These are phyloP conservation scores for Leptographium flavum DNA, from an alignment of 2,329 filamentous ascomycete species.

Conservation along the genomic window DNA sequence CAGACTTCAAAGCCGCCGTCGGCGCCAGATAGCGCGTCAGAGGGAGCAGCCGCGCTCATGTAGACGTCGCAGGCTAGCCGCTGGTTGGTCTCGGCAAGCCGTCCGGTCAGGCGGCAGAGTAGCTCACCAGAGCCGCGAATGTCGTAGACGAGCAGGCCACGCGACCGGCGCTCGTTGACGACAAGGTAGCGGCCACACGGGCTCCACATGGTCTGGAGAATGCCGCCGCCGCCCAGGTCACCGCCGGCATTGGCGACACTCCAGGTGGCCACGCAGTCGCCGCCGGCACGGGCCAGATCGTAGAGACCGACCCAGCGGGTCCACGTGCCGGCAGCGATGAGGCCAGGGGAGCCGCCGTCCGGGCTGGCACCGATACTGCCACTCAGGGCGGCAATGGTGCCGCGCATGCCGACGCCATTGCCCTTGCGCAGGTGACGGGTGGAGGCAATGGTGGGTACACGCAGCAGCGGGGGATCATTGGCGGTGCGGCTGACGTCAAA, in stretches of 20 bases:
- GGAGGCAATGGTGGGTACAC: slow-evolving; percentile 47
- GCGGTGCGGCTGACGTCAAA: slow-evolving; percentile 42
- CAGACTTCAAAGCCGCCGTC: slow-evolving; percentile 42
- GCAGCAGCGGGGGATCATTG: slow-evolving; percentile 35
- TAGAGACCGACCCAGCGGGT: slow-evolving; percentile 49
- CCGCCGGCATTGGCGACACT: slow-evolving; percentile 25
- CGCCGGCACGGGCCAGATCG: slow-evolving; percentile 39
- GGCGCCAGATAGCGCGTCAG: background rate
- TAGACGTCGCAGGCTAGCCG: slow-evolving; percentile 42
- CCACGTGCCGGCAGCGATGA: slow-evolving; percentile 50
- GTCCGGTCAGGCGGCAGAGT: slow-evolving; percentile 37
- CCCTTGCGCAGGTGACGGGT: slow-evolving; percentile 44
- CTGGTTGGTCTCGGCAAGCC: slow-evolving; percentile 38
- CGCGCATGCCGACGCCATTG: slow-evolving; percentile 49
- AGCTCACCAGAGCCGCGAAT: slow-evolving; percentile 43
- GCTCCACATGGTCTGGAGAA: slow-evolving; percentile 47
- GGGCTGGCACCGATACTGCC: slow-evolving; percentile 16
- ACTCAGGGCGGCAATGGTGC: slow-evolving; percentile 42
- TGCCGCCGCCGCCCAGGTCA: slow-evolving; percentile 45
- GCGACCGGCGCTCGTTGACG: slow-evolving; percentile 44
- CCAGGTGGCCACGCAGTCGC: slow-evolving; percentile 42
- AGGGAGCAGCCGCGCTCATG: slow-evolving; percentile 11
- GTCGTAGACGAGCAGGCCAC: slow-evolving; percentile 46
- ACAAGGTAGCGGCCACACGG: slow-evolving; percentile 48
- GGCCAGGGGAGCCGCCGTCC: slow-evolving; percentile 16